Conservation (phyloP, 495 filamentous ascomycete genomes). For the Halenospora varia region DNA sequence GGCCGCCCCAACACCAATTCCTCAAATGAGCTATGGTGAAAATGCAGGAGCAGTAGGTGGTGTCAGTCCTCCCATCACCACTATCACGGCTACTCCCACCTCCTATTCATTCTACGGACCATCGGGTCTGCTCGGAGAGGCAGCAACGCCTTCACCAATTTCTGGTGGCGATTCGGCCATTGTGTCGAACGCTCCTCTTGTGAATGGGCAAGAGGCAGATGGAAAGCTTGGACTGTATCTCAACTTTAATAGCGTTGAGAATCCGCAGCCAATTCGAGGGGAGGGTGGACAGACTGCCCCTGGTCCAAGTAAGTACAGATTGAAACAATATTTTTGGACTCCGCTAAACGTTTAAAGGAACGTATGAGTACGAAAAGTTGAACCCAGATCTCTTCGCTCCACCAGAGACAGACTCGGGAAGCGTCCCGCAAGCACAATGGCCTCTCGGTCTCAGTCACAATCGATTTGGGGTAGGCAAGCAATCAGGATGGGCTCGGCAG, state of each 20-base stretch:
- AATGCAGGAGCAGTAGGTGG: constrained; percentile 34
- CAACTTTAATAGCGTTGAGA: constrained; percentile 55
- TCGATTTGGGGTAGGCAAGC: constrained; percentile 46
- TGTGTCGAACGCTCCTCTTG: constrained; percentile 28
- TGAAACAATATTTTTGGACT: not conserved
- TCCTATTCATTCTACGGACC: constrained; percentile 33
- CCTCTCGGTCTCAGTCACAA: constrained; percentile 64
- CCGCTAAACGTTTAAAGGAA: constrained; percentile 31
- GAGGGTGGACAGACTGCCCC: constrained; percentile 52
- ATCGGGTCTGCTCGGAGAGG: constrained; percentile 33
- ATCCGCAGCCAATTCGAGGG: constrained; percentile 66
- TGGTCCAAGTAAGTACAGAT: constrained; percentile 49
- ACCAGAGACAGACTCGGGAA: constrained; percentile 59
- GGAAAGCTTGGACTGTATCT: constrained; percentile 55
- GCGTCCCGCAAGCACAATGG: constrained; percentile 64
- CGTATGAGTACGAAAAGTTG: constrained; percentile 54
- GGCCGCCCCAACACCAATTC: too few relatives aligned
- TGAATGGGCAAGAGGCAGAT: constrained; percentile 49
- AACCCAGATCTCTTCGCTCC: constrained; percentile 65
- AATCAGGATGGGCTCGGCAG: constrained; percentile 65
- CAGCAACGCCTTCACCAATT: constrained; percentile 30
- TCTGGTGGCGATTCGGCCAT: constrained; percentile 30
- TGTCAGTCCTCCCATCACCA: constrained; percentile 31
- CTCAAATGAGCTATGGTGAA: constrained; percentile 24
- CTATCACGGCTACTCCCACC: constrained; percentile 24